phyloP scores from a whole-genome alignment of 768 basidiomycete species.

The Cytidiella melzeri region DNA sequence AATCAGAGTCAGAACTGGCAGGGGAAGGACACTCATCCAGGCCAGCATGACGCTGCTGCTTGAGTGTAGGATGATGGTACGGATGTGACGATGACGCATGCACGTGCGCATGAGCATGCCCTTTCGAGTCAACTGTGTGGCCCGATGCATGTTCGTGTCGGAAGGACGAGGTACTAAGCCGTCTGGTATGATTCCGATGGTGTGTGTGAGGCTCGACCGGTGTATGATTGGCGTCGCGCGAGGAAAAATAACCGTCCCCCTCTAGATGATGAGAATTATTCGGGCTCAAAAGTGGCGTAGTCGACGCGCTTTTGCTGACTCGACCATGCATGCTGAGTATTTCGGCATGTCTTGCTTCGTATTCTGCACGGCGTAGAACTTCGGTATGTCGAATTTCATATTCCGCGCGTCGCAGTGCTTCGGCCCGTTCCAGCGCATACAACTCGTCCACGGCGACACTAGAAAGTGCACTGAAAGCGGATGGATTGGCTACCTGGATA shows the following conservation, averaged over 20 bases:
- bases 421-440: conserved; percentile 80
- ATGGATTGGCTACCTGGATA: conserved; percentile 25
- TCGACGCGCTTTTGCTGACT: conserved; percentile 58
- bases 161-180: conserved; percentile 36
- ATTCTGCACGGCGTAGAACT: conserved; percentile 56
- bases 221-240: conserved; percentile 9
- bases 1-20: conserved; percentile 60
- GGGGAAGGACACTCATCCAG: conserved; percentile 67
- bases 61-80: conserved; percentile 35
- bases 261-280: conserved; percentile 27
- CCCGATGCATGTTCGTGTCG: conserved; percentile 26
- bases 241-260: conserved; percentile 37
- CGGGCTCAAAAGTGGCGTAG: conserved; percentile 52
- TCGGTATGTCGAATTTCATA: conserved; percentile 65
- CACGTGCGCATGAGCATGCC: conserved; percentile 28
- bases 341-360: conserved; percentile 47
- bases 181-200: conserved; percentile 31
- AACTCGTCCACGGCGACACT: conserved; percentile 85
- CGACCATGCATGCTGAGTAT: conserved; percentile 28
- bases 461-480: conserved; percentile 64
- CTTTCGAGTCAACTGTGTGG: conserved; percentile 25
- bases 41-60: conserved; percentile 18
- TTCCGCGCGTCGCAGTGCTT: conserved; percentile 79
- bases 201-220: background rate
- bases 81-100: conserved; percentile 34